Conservation (phyloP, 192 early-diverging fungal species). For the Fimicolochytrium jonesii region DNA sequence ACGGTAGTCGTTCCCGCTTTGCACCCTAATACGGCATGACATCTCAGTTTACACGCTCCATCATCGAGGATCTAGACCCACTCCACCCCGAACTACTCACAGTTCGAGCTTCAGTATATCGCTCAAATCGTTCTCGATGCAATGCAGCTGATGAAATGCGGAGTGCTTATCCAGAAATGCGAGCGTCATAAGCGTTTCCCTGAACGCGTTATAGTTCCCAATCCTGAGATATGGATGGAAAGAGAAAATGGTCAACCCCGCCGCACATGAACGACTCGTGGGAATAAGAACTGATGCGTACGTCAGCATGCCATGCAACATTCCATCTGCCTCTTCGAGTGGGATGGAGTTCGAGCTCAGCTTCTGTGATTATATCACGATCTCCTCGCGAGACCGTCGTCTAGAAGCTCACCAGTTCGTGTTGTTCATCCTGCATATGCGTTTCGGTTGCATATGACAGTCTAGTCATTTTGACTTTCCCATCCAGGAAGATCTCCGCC, state of each 20-base stretch:
- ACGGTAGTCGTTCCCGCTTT: neutral
- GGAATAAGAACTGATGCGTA: no score
- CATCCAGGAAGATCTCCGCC: no score
- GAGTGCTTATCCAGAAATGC: slow-evolving; percentile 18
- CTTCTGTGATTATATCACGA: no score
- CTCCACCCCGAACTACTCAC: neutral
- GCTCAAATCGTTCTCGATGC: slow-evolving; percentile 14
- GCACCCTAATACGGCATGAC: neutral
- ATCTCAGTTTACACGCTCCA: neutral
- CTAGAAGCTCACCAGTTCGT: slow-evolving; percentile 11
- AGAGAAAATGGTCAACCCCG: no score
- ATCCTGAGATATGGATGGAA: slow-evolving; percentile 5
- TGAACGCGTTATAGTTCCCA: slow-evolving; percentile 15
- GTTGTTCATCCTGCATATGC: slow-evolving; percentile 13
- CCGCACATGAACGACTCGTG: no score
- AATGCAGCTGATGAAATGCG: slow-evolving; percentile 14
- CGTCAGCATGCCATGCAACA: slow-evolving; percentile 5
- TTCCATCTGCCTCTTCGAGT: slow-evolving; percentile 13
- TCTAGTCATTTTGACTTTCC: neutral
- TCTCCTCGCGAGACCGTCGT: no score
- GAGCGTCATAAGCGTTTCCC: neutral
- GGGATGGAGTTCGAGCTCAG: neutral
- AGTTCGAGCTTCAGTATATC: slow-evolving; percentile 11
- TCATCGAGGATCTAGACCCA: neutral
- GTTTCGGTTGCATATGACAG: slow-evolving; percentile 21